Evolutionary conservation across 78 protist genomes (phyloP), one percentile per base, ranked within the genome.

Genomic region (Salpingoeca rosetta): DNA sequence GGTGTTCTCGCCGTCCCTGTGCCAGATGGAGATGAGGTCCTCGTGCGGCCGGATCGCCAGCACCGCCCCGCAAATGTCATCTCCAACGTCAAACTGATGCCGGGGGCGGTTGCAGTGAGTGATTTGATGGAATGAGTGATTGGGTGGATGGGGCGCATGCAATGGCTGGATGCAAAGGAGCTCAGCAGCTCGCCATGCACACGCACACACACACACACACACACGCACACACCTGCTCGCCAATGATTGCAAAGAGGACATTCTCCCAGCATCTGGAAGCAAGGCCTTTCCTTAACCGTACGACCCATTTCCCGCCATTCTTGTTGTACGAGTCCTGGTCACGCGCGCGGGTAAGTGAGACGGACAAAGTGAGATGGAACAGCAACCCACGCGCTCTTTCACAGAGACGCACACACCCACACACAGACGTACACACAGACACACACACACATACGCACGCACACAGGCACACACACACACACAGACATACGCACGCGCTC

Each of bases 31-130:
- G 40, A 87, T 37, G 22, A 87, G 81, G 44, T 87, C 86, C 81
- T 87, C 89, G 40, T 82, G 3, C 26, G 2, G 3, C 40, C 89
- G 84, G 2, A 82, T 36, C 12, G 86, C 45, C 27, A 87, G 17
- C 35, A 87, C 89, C 45, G 82, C 81, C 22, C 89, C 89, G 39
- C 89, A 87, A 28, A 87, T 43, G 17, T 87, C 89, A 2, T 80
- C 76, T 2, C 89, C 89, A 10, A 81, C 85, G 35, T 81, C 75
- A 80, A 86, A 86, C 75, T 86, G 89, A 80, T 31, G 51, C 28
- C 28, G 27, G 51, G 37, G 28, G 28, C 25, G 37, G 25, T 28
- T 28, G 37, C 75, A 65, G 0, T 65, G 75, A 65, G 27, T 65
- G 27, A 65, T 28, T 65, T 65, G 75, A 25, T 65, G 37, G n/a